Evolutionary conservation across 208 protist genomes (phyloP).

Genomic region (Leishmania martiniquensis): DNA sequence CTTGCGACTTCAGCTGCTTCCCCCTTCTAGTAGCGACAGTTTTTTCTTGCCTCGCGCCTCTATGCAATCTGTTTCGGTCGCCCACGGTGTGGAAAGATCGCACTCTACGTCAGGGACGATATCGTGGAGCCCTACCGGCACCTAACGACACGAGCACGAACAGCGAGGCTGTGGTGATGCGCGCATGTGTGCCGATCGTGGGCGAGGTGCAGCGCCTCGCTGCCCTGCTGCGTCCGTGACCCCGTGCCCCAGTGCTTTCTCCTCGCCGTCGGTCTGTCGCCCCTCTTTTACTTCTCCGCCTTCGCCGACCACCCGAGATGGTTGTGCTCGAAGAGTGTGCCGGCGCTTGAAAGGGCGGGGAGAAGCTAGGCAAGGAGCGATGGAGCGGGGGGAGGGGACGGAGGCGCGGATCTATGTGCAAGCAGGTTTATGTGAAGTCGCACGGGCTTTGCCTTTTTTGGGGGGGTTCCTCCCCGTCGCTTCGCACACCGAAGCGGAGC

Average conservation of each 20-base stretch:
- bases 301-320: not conserved
- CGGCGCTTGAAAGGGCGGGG: not conserved
- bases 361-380: not conserved
- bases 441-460: not conserved
- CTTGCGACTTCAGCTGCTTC: not conserved
- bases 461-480: not conserved
- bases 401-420: not conserved
- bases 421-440: not conserved
- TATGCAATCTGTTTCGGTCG: not conserved
- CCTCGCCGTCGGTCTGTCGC: not conserved
- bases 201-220: not conserved
- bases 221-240: not conserved
- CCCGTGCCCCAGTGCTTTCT: not conserved
- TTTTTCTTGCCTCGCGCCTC: not conserved
- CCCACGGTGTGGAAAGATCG: not conserved
- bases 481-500: not conserved
- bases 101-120: not conserved
- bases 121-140: not conserved
- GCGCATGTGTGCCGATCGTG: not conserved
- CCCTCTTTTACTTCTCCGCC: no score
- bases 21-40: not conserved
- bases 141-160: not conserved
- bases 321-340: not conserved
- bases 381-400: not conserved
- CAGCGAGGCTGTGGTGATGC: not conserved